These are phyloP conservation scores for Trametes polyzona DNA, from an alignment of 1,284 basidiomycete genomes.

Conservation along the genomic window DNA sequence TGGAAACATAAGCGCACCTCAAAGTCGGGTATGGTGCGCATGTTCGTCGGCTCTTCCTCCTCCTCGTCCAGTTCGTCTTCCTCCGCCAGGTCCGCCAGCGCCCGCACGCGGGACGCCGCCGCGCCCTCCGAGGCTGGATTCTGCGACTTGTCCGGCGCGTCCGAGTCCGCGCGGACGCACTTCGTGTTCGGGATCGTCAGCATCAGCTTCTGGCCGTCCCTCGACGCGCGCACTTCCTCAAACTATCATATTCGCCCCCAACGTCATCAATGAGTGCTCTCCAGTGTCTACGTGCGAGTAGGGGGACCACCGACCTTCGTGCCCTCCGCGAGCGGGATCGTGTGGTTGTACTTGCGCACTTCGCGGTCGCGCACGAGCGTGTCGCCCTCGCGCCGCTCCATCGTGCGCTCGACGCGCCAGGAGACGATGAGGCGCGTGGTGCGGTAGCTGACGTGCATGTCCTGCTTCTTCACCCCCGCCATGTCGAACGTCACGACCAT, in stretches of 20 bases:
- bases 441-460: constrained; percentile 74
- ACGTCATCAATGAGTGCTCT: neutral
- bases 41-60: constrained; percentile 4
- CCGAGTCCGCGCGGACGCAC: constrained; percentile 25
- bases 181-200: constrained; percentile 63
- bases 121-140: neutral
- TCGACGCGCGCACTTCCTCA: constrained; percentile 65
- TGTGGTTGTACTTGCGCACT: constrained; percentile 54
- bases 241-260: constrained; percentile 51
- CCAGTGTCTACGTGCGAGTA: neutral
- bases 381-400: constrained; percentile 64
- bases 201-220: constrained; percentile 59
- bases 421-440: constrained; percentile 63
- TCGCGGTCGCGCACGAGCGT: constrained; percentile 57
- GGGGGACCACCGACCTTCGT: constrained; percentile 47
- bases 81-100: neutral
- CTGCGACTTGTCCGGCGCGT: neutral
- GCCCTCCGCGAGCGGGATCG: constrained; percentile 51
- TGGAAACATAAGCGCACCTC: constrained; percentile 12
- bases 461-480: constrained; percentile 65
- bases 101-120: neutral
- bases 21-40: constrained; percentile 19
- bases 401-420: constrained; percentile 62
- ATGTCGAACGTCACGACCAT: constrained; percentile 60
- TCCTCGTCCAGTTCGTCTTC: neutral